Percentiles rank a stretch among this genome's conserved stretches.
phyloP scores from a whole-genome alignment of 768 basidiomycete species.

The Tremella fuciformis region DNA sequence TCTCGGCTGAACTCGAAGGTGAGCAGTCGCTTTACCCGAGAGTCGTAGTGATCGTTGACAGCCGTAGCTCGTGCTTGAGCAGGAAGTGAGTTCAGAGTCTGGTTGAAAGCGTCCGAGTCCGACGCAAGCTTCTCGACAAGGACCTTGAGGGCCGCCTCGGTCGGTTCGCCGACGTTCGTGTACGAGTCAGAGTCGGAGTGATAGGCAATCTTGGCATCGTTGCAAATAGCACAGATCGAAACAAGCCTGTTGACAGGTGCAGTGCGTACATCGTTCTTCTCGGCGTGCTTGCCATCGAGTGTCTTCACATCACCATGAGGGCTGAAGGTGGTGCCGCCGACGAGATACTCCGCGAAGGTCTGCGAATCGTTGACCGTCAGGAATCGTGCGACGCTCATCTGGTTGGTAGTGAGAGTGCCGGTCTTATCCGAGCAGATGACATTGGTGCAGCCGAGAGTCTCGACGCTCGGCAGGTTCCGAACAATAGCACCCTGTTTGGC shows the following conservation, averaged over 20 bases:
- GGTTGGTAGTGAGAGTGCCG: constrained; percentile 86
- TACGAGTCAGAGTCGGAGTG: constrained; percentile 73
- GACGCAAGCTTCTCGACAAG: constrained; percentile 91
- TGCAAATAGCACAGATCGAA: constrained; percentile 89
- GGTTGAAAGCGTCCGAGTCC: constrained; percentile 56
- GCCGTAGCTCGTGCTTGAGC: constrained; percentile 69
- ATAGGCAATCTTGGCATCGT: constrained; percentile 88
- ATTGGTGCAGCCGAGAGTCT: constrained; percentile 95
- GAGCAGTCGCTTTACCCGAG: constrained; percentile 69
- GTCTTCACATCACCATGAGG: constrained; percentile 72
- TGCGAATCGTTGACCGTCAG: constrained; percentile 63
- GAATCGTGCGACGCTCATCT: constrained; percentile 95
- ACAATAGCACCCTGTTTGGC: constrained; percentile 98
- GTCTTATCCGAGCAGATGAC: constrained; percentile 99
- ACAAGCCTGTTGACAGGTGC: constrained; percentile 58
- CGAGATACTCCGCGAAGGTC: constrained; percentile 65
- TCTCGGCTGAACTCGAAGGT: constrained; percentile 98
- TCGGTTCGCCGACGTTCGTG: constrained; percentile 87
- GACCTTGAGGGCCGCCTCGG: constrained; percentile 93
- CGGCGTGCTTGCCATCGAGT: constrained; percentile 63
- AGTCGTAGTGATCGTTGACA: constrained; percentile 78
- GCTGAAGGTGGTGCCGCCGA: constrained; percentile 90
- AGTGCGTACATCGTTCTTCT: constrained; percentile 56
- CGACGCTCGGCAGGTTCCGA: constrained; percentile 89
- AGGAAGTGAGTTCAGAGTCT: constrained; percentile 60